Evolutionary conservation across 78 protist genomes (phyloP).

Genomic region (Guillardia theta): DNA sequence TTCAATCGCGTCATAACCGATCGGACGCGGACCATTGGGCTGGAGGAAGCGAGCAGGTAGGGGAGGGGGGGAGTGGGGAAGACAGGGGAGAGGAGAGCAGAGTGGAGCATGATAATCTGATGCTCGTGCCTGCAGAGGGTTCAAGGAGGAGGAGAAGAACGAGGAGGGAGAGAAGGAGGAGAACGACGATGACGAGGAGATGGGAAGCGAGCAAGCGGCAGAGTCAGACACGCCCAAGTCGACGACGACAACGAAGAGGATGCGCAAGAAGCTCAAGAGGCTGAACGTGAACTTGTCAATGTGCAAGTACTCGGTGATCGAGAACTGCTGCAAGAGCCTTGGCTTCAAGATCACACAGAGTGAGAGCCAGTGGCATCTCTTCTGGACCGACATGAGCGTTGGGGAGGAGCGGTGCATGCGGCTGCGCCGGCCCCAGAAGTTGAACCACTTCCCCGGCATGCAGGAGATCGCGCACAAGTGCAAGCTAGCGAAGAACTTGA

Average conservation of each 20-base stretch:
- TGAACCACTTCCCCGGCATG: constrained; percentile 74
- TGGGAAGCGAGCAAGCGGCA: too few relatives aligned
- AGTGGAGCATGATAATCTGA: too few relatives aligned
- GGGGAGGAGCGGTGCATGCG: neutral
- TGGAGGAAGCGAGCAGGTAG: too few relatives aligned
- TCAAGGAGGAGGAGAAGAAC: too few relatives aligned
- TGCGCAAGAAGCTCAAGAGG: neutral
- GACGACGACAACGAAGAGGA: neutral
- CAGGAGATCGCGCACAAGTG: constrained; percentile 55
- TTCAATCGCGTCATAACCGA: too few relatives aligned
- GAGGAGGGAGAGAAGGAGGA: too few relatives aligned
- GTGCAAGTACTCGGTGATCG: neutral
- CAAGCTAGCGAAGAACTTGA: neutral
- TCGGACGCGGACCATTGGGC: too few relatives aligned
- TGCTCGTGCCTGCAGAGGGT: too few relatives aligned
- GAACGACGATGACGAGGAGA: too few relatives aligned
- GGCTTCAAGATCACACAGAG: neutral
- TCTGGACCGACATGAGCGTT: constrained; percentile 33
- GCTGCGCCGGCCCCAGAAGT: constrained; percentile 27
- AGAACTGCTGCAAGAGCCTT: neutral
- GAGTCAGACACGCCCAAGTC: too few relatives aligned
- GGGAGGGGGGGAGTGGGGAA: too few relatives aligned
- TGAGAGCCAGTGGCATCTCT: neutral
- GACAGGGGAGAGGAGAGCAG: too few relatives aligned
- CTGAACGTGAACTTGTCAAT: neutral